Conservation (phyloP, 2,329 filamentous ascomycete species). For the Hypoxylon sp. region DNA sequence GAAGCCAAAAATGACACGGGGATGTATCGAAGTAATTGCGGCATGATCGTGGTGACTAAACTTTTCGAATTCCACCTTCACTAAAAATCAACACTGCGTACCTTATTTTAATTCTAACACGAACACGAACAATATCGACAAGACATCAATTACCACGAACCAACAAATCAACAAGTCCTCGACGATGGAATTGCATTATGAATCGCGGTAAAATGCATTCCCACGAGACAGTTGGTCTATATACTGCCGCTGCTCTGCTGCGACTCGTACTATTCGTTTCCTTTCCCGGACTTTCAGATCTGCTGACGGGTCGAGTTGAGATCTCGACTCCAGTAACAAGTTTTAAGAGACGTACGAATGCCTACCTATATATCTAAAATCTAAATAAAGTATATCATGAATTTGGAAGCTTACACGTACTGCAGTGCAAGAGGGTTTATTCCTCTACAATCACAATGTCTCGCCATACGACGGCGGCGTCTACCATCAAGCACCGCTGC, state of each 20-base stretch:
- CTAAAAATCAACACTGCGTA: conserved; percentile 15
- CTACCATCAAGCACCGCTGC: conserved; percentile 82
- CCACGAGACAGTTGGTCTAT: conserved; percentile 67
- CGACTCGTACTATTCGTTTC: conserved; percentile 80
- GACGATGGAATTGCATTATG: conserved; percentile 47
- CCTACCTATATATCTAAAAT: neutral
- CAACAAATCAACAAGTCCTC: conserved; percentile 14
- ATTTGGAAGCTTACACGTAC: conserved; percentile 1
- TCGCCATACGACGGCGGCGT: conserved; percentile 96
- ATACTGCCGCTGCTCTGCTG: conserved; percentile 77
- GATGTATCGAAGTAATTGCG: no score
- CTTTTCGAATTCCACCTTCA: no score
- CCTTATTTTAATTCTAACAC: conserved; percentile 2
- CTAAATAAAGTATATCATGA: no score
- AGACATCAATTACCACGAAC: conserved; percentile 4
- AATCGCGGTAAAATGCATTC: conserved; percentile 49
- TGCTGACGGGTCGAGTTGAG: conserved; percentile 91
- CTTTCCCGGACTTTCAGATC: conserved; percentile 84
- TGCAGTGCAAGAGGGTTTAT: conserved; percentile 92
- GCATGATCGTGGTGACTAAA: no score
- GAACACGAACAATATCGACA: neutral
- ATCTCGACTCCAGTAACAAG: conserved; percentile 96
- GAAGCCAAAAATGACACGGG: conserved; percentile 29
- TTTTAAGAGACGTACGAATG: conserved; percentile 87
- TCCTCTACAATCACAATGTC: conserved; percentile 94